Conservation (phyloP, 495 filamentous ascomycete genomes). For the Hypomontagnella monticulosa region DNA sequence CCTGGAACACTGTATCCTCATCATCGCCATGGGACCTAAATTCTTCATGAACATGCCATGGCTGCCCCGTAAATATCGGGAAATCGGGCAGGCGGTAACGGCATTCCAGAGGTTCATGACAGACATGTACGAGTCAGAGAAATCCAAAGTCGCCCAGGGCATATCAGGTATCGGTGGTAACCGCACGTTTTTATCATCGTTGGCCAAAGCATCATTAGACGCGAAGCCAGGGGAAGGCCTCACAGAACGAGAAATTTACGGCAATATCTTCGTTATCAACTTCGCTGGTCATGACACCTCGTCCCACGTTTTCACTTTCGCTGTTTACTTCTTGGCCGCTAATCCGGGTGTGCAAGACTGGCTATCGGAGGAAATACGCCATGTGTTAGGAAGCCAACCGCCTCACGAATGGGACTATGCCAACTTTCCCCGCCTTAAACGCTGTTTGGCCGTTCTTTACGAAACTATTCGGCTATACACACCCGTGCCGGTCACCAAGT, state of each 20-base stretch:
- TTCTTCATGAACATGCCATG: no score
- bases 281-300: slow-evolving; percentile 67
- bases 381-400: slow-evolving; percentile 36
- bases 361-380: slow-evolving; percentile 43
- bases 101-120: slow-evolving; percentile 46
- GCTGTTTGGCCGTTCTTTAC: slow-evolving; percentile 59
- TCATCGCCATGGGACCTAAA: slow-evolving; percentile 43
- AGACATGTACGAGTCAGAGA: slow-evolving; percentile 31
- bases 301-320: slow-evolving; percentile 60
- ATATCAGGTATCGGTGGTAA: slow-evolving; percentile 31
- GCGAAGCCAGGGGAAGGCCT: slow-evolving; percentile 3
- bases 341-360: slow-evolving; percentile 58
- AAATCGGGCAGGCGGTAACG: slow-evolving; percentile 40
- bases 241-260: slow-evolving; percentile 48
- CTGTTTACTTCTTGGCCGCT: slow-evolving; percentile 57
- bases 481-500: slow-evolving; percentile 54
- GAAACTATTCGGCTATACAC: slow-evolving; percentile 64
- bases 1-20: slow-evolving; percentile 47
- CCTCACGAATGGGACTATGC: slow-evolving; percentile 52
- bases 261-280: slow-evolving; percentile 65
- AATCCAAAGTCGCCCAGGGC: slow-evolving; percentile 18
- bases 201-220: slow-evolving; percentile 14
- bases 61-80: no score
- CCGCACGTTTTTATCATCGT: slow-evolving; percentile 9
- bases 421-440: slow-evolving; percentile 54